Conservation (phyloP, 1,139 yeast species). For the Chernovozyma aurita region DNA sequence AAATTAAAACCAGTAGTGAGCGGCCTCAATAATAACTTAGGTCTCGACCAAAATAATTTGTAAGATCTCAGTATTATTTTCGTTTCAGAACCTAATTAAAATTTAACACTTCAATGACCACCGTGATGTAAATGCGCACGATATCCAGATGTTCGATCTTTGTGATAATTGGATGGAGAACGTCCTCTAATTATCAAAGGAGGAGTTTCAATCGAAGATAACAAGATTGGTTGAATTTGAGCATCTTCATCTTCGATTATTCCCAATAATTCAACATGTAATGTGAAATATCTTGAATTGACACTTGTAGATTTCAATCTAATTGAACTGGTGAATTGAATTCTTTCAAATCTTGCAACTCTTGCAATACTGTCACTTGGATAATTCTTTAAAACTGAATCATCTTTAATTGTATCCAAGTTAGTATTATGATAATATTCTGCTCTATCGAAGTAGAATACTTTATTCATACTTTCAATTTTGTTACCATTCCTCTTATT, state of each 20-base stretch:
- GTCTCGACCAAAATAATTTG: no score
- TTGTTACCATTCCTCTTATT: slow-evolving; percentile 51
- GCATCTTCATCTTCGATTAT: slow-evolving; percentile 37
- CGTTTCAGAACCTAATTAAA: no score
- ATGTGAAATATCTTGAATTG: slow-evolving; percentile 45
- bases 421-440: slow-evolving; percentile 30
- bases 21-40: no score
- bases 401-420: slow-evolving; percentile 28
- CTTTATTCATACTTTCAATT: slow-evolving; percentile 42
- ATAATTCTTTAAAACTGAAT: slow-evolving; percentile 37
- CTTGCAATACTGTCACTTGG: slow-evolving; percentile 48
- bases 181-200: slow-evolving; percentile 65
- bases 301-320: slow-evolving; percentile 47
- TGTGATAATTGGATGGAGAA: slow-evolving; percentile 60
- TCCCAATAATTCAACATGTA: slow-evolving; percentile 54
- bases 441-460: slow-evolving; percentile 44
- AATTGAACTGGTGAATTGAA: slow-evolving; percentile 62
- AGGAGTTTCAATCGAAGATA: slow-evolving; percentile 50
- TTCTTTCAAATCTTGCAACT: slow-evolving; percentile 65
- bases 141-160: slow-evolving; percentile 37
- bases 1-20: no score
- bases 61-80: no score
- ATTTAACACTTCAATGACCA: no score
- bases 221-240: slow-evolving; percentile 36
- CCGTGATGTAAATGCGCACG: slow-evolving; percentile 20